Percentiles rank a stretch among this genome's conserved stretches.
These are phyloP conservation scores for Erodium maritimum DNA, from an alignment of 345 rosid species.

Conservation along the genomic window DNA sequence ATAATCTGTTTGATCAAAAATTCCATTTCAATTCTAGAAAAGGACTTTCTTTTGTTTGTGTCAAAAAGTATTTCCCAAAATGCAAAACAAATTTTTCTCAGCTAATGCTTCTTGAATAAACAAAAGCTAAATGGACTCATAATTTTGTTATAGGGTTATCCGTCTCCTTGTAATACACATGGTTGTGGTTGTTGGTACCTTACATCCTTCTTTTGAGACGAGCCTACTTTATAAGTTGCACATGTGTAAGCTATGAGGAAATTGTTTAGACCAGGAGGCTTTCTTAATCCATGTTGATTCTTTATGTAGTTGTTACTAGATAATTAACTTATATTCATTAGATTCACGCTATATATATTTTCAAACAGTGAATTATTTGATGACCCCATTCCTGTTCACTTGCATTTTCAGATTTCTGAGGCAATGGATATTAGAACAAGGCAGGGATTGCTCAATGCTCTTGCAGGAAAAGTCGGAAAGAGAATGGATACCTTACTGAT, in stretches of 20 bases:
- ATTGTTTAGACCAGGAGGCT: neutral
- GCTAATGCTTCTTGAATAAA: no score
- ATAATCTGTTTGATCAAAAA: no score
- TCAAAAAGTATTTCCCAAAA: no score
- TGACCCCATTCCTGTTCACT: slow-evolving; percentile 9
- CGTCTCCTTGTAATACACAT: no score
- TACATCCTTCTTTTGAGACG: neutral
- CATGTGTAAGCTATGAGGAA: neutral
- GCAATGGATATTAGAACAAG: slow-evolving; percentile 94
- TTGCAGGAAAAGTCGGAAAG: slow-evolving; percentile 81
- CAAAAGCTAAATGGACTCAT: no score
- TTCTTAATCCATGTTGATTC: neutral
- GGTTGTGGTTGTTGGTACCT: neutral
- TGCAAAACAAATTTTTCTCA: no score
- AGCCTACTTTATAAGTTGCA: neutral
- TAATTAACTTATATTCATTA: neutral
- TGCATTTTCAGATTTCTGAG: slow-evolving; percentile 64
- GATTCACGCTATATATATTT: no score
- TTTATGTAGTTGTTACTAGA: neutral
- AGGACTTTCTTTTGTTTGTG: no score
- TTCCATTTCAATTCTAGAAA: no score
- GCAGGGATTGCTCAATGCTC: slow-evolving; percentile 82
- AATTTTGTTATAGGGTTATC: no score
- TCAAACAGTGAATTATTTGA: neutral
- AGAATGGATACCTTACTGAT: slow-evolving; percentile 82